Base-by-base conservation (phyloP, 768 basidiomycete genomes). In the Phanerochaete carnosa region DNA sequence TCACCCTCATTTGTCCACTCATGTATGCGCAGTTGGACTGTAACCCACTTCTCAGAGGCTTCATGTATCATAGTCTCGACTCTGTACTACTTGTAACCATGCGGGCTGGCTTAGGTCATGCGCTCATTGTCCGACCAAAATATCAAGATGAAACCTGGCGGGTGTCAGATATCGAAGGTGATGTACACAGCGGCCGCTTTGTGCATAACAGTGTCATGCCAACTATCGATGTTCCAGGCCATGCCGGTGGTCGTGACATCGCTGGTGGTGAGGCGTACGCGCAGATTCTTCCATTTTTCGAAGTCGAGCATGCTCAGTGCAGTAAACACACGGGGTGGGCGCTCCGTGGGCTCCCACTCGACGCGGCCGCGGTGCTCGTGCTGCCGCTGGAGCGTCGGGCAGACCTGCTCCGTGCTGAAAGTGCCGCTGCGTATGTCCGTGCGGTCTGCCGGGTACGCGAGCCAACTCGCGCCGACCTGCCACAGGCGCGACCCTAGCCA, bases 131-230 rank as follows among this genome's bases (percentile, higher is more conserved):
- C 4, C 3, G 22, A 15, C 11, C 12, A 22, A 22, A 47, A 47
- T 47, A 3, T 1, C n/a, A 22, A 47, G 22, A 26, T 47, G n/a
- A 1, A 47, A 22, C 2, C 12, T 11, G n/a, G 2, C 16, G 2
- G 16, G 12, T 47, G 23, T 22, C 4, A 23, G 23, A n/a, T 22
- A 32, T 25, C 51, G 30, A 57, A 45, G 29, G 56, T 43, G 15
- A 57, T 26, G 56, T 26, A 57, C 16, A 32, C 15, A 2, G 29
- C 45, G 2, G 23, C 19, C 25, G 51, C 58, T 22, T 13, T 13
- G 30, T 59, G 45, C 22, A 59, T 26, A 15, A 53, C 23, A 2
- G 58, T 59, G 29, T 59, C 58, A n/a, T 47, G 29, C 58, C 58
- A 59, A 12, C 33, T 28, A 11, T 53, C 43, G 19, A 43, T 45